Base-by-base conservation (phyloP, 2,329 filamentous ascomycete genomes). In the Emmonsia crescens region DNA sequence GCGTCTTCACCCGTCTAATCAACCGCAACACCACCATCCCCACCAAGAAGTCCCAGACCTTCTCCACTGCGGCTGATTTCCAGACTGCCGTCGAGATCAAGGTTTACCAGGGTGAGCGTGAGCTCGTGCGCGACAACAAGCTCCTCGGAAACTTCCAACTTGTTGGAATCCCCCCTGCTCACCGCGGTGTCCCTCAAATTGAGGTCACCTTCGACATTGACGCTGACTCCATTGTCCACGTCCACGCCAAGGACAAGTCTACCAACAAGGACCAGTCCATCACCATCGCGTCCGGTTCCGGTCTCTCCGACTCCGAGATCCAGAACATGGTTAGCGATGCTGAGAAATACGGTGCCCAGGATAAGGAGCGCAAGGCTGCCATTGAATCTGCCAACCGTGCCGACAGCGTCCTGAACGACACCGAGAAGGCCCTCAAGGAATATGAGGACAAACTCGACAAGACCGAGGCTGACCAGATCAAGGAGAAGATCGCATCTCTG, bases 231-330 rank as follows among this genome's bases (percentile, higher is more conserved):
- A 96, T 97, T 71, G 91, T 97, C 71, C 92, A 96, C 82, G 93
- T 97, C 66, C 89, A 94, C 77, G 93, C 93, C 78, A 96, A 96
- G 85, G 93, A 97, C 82, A 96, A 97, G 88, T 93, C 91, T 70
- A 97, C 92, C 80, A 90, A 91, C 87, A 97, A 96, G 87, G 93
- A 97, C 76, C 93, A 99, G 84, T 96, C 92, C 65, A 97, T 99
- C 81, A 97, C 93, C 76, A 96, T 99, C 76, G 92, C 93, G 61
- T 96, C 92, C 63, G 94, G 93, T 77, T 97, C 93, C 67, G 93
- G 94, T 85, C 89, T 97, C 62, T 96, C 91, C 56, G 92, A 99
- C 65, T 78, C 83, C 61, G 93, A 99, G 83, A 99, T 99, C 68
- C 85, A 96, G 82, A 87, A 85, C 80, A 97, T 99, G 94, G 92